Base-by-base conservation (phyloP, 2,329 filamentous ascomycete genomes). In the Aureobasidium sp. region DNA sequence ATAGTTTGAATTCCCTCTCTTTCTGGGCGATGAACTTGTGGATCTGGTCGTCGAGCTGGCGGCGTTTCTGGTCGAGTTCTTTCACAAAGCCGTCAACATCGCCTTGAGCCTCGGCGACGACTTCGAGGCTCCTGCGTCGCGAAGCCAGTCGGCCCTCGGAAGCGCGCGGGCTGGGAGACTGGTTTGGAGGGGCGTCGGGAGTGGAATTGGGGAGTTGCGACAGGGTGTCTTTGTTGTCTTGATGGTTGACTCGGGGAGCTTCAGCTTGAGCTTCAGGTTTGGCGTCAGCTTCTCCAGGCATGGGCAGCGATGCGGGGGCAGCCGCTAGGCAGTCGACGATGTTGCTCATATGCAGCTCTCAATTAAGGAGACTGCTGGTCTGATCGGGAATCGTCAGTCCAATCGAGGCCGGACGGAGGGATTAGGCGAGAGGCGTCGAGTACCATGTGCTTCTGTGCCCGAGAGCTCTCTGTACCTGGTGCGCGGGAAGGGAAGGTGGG, bases 21-120 rank as follows among this genome's bases (percentile, higher is more conserved):
- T 74, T 74, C 48, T 68, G 63, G 11, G 72, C 71, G 47, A 74
- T 72, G 64, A 72, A 74, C 47, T 71, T 71, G 65, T 73, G 72
- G 55, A 74, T 73, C 9, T 69, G 70, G 16, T 74, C 72, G 60
- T 74, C 72, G 47, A 74, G 65, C 65, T 71, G 69, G 55, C 67
- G 69, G 39, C 72, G 69, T 64, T 74, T 74, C 60, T 68, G 63
- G 61, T 73, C 72, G 45, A 74, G 66, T 49, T 66, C 65, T 53
- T 70, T 68, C 6, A 74, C 65, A 30, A 65, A 65, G 41, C 49
- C 47, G 11, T 52, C 57, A 9, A 65, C 60, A 49, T 65, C 64
- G 39, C 64, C 62, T 41, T 65, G 55, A 21, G 63, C 64, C 41
- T 63, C 62, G 59, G 63, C 59, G 36, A 65, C 61, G 7, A 62